Conservation (phyloP, 2,329 filamentous ascomycete genomes). For the Neobulgaria alba region DNA sequence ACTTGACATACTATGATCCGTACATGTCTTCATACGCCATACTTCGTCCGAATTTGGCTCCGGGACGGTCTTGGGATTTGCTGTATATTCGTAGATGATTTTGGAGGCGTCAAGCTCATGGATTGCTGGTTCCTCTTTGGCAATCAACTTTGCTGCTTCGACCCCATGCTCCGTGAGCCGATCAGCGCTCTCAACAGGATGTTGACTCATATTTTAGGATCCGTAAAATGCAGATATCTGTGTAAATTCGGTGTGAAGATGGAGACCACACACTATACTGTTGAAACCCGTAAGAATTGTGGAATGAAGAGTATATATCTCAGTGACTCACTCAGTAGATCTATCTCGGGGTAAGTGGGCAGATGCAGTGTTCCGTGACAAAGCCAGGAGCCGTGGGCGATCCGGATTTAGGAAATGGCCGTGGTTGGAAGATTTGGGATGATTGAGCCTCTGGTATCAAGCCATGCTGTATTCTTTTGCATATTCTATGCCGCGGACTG, state of each 20-base stretch:
- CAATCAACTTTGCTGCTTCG: slow-evolving; percentile 7
- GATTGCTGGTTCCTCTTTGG: slow-evolving; percentile 5
- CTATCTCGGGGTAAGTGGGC: too few relatives aligned
- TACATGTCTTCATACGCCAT: slow-evolving; percentile 35
- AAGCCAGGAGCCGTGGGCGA: too few relatives aligned
- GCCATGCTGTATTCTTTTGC: too few relatives aligned
- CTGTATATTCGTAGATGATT: slow-evolving; percentile 44
- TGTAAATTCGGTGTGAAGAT: too few relatives aligned
- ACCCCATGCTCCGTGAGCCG: slow-evolving; percentile 16
- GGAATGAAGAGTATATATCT: neutral
- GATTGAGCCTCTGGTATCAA: too few relatives aligned
- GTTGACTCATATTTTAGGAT: slow-evolving; percentile 11
- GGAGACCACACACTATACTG: too few relatives aligned
- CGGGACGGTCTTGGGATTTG: slow-evolving; percentile 41
- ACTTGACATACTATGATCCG: slow-evolving; percentile 66
- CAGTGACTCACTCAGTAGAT: neutral
- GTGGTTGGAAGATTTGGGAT: too few relatives aligned
- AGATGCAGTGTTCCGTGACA: too few relatives aligned
- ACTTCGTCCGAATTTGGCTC: slow-evolving; percentile 16
- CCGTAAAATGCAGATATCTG: too few relatives aligned
- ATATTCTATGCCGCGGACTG: too few relatives aligned
- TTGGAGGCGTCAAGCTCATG: slow-evolving; percentile 48
- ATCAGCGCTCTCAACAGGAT: slow-evolving; percentile 14
- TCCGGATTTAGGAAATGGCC: too few relatives aligned
- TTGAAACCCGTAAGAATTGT: too few relatives aligned